Conservation (phyloP, 1,284 basidiomycete species). For the Testicularia cyperi region DNA sequence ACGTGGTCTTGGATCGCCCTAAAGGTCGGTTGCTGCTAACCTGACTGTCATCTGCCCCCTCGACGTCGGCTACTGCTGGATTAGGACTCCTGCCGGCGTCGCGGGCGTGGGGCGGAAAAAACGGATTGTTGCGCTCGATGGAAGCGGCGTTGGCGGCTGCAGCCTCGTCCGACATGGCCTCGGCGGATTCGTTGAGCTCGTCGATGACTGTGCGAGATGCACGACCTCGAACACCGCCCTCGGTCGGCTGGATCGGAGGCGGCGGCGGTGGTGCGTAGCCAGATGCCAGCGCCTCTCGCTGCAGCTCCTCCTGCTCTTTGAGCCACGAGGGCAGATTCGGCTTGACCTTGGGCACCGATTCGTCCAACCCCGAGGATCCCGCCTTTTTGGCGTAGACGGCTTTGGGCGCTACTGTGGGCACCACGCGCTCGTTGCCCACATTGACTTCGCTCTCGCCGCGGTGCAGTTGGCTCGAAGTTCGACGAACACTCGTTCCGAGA, state of each 20-base stretch:
- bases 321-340: conserved; percentile 53
- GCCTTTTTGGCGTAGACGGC: conserved; percentile 44
- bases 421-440: conserved; percentile 17
- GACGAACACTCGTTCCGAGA: conserved; percentile 7
- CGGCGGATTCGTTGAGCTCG: conserved; percentile 42
- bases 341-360: conserved; percentile 31
- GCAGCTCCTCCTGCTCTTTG: conserved; percentile 56
- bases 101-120: conserved; percentile 45
- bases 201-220: conserved; percentile 45
- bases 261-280: conserved; percentile 45
- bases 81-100: conserved; percentile 29
- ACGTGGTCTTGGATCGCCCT: conserved; percentile 45
- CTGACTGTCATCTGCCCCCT: conserved; percentile 24
- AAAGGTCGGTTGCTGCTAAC: conserved; percentile 36
- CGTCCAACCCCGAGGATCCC: conserved; percentile 4
- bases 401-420: conserved; percentile 47
- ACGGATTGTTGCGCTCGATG: conserved; percentile 55
- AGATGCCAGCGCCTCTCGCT: conserved; percentile 37
- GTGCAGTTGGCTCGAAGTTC: conserved; percentile 22
- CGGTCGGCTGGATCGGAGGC: conserved; percentile 36
- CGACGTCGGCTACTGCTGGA: not conserved
- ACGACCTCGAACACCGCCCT: conserved; percentile 21
- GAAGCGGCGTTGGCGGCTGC: conserved; percentile 46
- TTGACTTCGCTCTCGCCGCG: conserved; percentile 23
- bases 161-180: conserved; percentile 43